Percentiles rank a stretch among this genome's conserved stretches.
Conservation (phyloP, 2,329 filamentous ascomycete genomes). For the Penicillium sp. region DNA sequence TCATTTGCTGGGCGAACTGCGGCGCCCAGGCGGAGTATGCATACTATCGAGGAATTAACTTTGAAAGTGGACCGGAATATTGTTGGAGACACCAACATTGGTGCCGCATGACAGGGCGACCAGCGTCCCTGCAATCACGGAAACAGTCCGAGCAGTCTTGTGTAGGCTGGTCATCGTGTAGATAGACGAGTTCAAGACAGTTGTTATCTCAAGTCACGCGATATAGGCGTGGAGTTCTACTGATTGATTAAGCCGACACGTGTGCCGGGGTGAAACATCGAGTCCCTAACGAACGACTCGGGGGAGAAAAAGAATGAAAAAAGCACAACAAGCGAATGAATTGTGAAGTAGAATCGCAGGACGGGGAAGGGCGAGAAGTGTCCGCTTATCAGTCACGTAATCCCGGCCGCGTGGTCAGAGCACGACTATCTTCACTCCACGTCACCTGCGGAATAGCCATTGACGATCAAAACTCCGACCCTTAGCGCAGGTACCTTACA, state of each 20-base stretch:
- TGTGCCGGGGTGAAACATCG: slow-evolving; percentile 6
- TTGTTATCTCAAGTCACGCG: not conserved
- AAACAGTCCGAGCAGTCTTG: slow-evolving; percentile 66
- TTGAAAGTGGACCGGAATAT: slow-evolving; percentile 1
- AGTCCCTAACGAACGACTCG: not conserved
- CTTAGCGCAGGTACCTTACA: too few relatives aligned
- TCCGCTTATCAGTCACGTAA: not conserved
- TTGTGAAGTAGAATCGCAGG: slow-evolving; percentile 1
- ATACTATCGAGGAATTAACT: slow-evolving; percentile 63
- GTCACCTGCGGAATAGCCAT: not conserved
- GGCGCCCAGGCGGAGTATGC: slow-evolving; percentile 98
- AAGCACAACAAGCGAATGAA: not conserved
- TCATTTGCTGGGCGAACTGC: slow-evolving; percentile 84
- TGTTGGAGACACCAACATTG: slow-evolving; percentile 59
- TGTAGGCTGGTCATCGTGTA: slow-evolving; percentile 29
- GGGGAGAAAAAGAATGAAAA: not conserved
- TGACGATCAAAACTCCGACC: not conserved
- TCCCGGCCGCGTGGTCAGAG: not conserved
- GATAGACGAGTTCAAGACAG: not conserved
- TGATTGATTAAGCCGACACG: slow-evolving; percentile 7
- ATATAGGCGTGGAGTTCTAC: not conserved
- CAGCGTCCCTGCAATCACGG: slow-evolving; percentile 79
- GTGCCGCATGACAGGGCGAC: slow-evolving; percentile 90
- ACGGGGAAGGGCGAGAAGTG: not conserved
- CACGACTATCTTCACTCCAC: not conserved